Percentiles rank a stretch among this genome's conserved stretches.
phyloP scores from a whole-genome alignment of 164 flowering plant genomes.

The Chloranthus sessilifolius region DNA sequence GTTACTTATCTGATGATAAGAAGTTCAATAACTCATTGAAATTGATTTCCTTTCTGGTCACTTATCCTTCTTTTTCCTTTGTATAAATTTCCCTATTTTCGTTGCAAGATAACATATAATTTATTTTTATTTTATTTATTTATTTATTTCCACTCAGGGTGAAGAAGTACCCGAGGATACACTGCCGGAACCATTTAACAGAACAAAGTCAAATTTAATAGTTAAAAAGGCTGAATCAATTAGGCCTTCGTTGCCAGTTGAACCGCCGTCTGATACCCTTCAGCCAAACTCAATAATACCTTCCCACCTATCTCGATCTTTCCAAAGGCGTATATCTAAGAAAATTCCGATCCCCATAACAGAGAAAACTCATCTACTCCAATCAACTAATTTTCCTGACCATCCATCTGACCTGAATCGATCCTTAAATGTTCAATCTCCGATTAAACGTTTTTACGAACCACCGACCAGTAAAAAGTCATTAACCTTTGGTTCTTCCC shows the following conservation, averaged over 20 bases:
- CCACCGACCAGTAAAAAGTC: constrained; percentile 1
- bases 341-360: constrained; percentile 13
- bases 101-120: too few relatives aligned
- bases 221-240: constrained; percentile 2
- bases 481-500: neutral
- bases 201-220: constrained; percentile 13
- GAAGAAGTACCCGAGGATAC: constrained; percentile 61
- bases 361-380: constrained; percentile 12
- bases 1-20: too few relatives aligned
- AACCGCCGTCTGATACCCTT: constrained; percentile 11
- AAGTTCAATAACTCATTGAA: too few relatives aligned
- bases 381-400: neutral
- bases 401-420: too few relatives aligned
- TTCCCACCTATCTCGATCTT: constrained; percentile 41
- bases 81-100: too few relatives aligned
- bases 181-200: constrained; percentile 52
- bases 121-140: too few relatives aligned
- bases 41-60: too few relatives aligned
- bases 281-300: constrained; percentile 20
- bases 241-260: constrained; percentile 3
- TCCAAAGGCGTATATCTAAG: constrained; percentile 36
- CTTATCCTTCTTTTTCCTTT: too few relatives aligned
- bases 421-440: constrained; percentile 19
- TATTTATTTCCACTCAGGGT: too few relatives aligned
- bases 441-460: constrained; percentile 14